A percentile compares a stretch with the other conserved stretches of the same genome.
phyloP scores from a whole-genome alignment of 2,329 filamentous ascomycete species.

The Hypoxylon sp. region DNA sequence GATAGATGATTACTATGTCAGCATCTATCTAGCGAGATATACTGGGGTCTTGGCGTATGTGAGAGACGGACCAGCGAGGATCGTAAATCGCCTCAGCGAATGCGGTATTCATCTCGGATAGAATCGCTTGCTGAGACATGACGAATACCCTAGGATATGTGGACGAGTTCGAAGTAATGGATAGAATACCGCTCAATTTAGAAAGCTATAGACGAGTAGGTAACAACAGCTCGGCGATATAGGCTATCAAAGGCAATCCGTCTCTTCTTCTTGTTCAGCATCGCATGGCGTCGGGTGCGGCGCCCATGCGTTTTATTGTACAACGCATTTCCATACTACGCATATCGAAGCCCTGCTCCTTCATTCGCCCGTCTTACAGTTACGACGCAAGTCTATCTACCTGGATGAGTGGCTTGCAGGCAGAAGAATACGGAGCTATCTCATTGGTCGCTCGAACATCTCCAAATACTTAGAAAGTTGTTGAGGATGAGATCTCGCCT shows the following conservation, averaged over 20 bases:
- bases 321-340: neutral
- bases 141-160: neutral
- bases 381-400: slow-evolving; percentile 23
- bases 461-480: slow-evolving; percentile 3
- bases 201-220: slow-evolving; percentile 1
- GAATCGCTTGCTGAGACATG: slow-evolving; percentile 34
- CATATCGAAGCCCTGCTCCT: slow-evolving; percentile 2
- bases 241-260: neutral
- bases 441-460: slow-evolving; percentile 49
- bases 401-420: slow-evolving; percentile 48
- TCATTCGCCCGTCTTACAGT: slow-evolving; percentile 7
- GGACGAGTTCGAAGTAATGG: neutral
- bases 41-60: neutral
- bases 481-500: neutral
- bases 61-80: slow-evolving; percentile 37
- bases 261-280: slow-evolving; percentile 12
- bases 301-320: slow-evolving; percentile 9
- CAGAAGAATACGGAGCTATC: slow-evolving; percentile 52
- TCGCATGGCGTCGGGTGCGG: slow-evolving; percentile 2
- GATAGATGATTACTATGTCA: slow-evolving; percentile 19
- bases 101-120: slow-evolving; percentile 32
- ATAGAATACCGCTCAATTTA: slow-evolving; percentile 9
- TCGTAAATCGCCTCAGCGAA: slow-evolving; percentile 28
- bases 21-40: slow-evolving; percentile 1
- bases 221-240: neutral